Percentiles rank a stretch among this genome's conserved stretches.
Conservation (phyloP, 2,329 filamentous ascomycete species). For the Aschersonia sp. region DNA sequence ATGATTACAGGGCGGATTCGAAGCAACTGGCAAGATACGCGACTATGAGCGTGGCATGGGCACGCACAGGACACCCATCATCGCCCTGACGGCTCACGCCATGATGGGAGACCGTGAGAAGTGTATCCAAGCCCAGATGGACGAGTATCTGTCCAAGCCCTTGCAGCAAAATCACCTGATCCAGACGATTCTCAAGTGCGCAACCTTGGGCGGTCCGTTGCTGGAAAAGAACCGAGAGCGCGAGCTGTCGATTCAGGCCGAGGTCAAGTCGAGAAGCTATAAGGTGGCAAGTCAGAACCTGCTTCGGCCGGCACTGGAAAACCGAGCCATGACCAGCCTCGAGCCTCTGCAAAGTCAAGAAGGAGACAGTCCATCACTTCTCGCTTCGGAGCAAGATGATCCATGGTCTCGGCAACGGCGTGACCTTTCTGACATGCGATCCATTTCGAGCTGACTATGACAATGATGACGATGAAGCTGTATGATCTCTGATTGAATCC, state of each 20-base stretch:
- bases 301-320: conserved; percentile 29
- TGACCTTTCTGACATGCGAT: conserved; percentile 23
- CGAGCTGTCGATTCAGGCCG: conserved; percentile 36
- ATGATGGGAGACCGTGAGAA: conserved; percentile 98
- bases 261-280: conserved; percentile 28
- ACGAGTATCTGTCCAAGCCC: conserved; percentile 95
- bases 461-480: background rate
- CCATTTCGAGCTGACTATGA: conserved; percentile 18
- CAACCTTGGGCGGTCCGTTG: conserved; percentile 72
- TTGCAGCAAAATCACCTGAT: conserved; percentile 95
- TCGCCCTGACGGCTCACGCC: conserved; percentile 90
- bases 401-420: conserved; percentile 35
- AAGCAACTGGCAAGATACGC: conserved; percentile 90
- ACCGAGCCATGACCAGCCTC: conserved; percentile 54
- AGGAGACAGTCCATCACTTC: conserved; percentile 46
- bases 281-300: conserved; percentile 21
- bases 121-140: conserved; percentile 98
- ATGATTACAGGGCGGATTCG: conserved; percentile 63
- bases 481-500: background rate
- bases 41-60: conserved; percentile 80
- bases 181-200: conserved; percentile 93
- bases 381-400: conserved; percentile 29
- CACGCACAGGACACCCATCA: conserved; percentile 78
- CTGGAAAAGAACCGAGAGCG: conserved; percentile 60
- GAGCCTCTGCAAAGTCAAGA: conserved; percentile 39